These are phyloP conservation scores for Nidularia pulvinata DNA, from an alignment of 768 basidiomycete species.

Conservation along the genomic window DNA sequence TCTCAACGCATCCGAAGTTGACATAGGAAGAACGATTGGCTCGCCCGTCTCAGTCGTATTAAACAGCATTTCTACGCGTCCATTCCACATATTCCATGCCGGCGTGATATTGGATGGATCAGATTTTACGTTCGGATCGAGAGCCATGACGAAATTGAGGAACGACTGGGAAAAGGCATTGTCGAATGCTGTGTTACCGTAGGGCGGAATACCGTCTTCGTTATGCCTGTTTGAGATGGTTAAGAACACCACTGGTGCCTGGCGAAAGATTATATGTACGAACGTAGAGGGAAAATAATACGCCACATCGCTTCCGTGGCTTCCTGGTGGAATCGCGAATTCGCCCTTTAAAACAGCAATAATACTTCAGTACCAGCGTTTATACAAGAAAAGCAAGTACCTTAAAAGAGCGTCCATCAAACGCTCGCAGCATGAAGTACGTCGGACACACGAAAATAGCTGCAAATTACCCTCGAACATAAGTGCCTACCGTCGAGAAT, in stretches of 20 bases:
- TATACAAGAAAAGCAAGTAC: constrained; percentile 11
- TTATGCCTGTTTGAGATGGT: not conserved
- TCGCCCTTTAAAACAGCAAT: constrained; percentile 21
- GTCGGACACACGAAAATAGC: constrained; percentile 47
- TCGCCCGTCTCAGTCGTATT: constrained; percentile 28
- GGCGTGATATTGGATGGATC: constrained; percentile 32
- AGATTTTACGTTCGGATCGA: constrained; percentile 26
- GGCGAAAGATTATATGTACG: no score
- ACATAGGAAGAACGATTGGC: constrained; percentile 24
- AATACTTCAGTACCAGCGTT: not conserved
- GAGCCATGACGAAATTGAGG: constrained; percentile 28
- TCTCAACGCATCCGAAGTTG: constrained; percentile 24
- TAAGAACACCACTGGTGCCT: not conserved
- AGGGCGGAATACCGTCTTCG: constrained; percentile 17
- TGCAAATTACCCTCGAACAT: constrained; percentile 6
- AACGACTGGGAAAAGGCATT: constrained; percentile 35
- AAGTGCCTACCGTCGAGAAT: not conserved
- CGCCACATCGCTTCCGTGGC: constrained; percentile 30
- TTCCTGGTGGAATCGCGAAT: constrained; percentile 39
- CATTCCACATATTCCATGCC: constrained; percentile 26
- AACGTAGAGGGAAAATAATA: constrained; percentile 44
- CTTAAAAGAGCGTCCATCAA: constrained; percentile 26
- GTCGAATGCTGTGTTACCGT: constrained; percentile 30
- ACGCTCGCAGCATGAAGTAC: constrained; percentile 32
- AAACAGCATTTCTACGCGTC: constrained; percentile 42